Conservation (phyloP, 352 stramenopile genomes). For the Pythium insidiosum region DNA sequence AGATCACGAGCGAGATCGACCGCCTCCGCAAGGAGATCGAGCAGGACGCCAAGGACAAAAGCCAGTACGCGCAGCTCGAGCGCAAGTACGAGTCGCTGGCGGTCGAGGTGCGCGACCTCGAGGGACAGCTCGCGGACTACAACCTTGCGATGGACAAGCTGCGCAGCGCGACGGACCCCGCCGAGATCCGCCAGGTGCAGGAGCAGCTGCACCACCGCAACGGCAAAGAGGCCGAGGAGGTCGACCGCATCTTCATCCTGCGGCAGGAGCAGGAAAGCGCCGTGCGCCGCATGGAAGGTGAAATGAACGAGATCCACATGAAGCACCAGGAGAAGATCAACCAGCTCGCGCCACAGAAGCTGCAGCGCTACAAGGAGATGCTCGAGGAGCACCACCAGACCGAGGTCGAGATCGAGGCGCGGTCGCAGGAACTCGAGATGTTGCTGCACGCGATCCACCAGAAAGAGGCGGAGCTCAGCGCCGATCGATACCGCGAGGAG, state of each 20-base stretch:
- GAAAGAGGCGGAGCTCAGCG: conserved; percentile 62
- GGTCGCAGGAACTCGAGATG: conserved; percentile 59
- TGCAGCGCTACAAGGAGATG: conserved; percentile 71
- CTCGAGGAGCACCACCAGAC: conserved; percentile 62
- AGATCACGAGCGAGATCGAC: conserved; percentile 79
- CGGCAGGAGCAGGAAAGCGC: conserved; percentile 77
- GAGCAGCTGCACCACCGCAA: conserved; percentile 69
- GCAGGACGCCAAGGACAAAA: conserved; percentile 82
- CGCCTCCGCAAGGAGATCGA: conserved; percentile 79
- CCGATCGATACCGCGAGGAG: conserved; percentile 67
- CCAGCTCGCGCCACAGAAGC: conserved; percentile 77
- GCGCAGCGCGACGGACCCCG: conserved; percentile 52
- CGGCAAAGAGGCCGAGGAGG: conserved; percentile 79
- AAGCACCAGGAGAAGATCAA: conserved; percentile 87
- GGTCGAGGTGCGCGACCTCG: conserved; percentile 69
- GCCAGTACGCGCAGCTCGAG: conserved; percentile 83
- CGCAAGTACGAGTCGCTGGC: conserved; percentile 70
- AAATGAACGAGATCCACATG: conserved; percentile 70
- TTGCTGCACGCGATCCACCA: conserved; percentile 68
- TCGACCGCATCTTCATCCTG: conserved; percentile 85
- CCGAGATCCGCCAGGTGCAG: conserved; percentile 60
- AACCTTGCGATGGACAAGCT: conserved; percentile 93
- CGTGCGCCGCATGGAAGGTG: conserved; percentile 58
- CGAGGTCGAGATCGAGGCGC: conserved; percentile 70
- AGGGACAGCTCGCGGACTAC: conserved; percentile 90